These are phyloP conservation scores for Kwoniella mangroviensis DNA, from an alignment of 768 basidiomycete species.

Conservation along the genomic window DNA sequence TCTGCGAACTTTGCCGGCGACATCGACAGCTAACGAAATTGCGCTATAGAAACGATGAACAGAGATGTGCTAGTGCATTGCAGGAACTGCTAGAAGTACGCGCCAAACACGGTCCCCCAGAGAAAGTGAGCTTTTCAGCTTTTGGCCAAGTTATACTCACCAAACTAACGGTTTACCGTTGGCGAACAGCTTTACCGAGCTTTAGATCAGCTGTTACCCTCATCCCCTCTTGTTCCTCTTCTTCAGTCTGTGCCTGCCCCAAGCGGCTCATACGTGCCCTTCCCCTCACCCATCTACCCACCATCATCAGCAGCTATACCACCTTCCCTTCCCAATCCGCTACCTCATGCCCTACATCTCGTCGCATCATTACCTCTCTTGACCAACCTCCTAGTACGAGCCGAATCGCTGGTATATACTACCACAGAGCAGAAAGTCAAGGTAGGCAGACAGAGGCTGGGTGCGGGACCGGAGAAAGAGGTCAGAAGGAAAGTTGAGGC, in stretches of 20 bases:
- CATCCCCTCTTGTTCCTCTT: conserved; percentile 68
- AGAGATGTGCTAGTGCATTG: conserved; percentile 77
- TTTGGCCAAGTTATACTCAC: not conserved
- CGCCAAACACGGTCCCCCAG: conserved; percentile 66
- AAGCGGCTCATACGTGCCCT: conserved; percentile 45
- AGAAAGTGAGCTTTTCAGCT: conserved; percentile 62
- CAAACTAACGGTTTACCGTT: not conserved
- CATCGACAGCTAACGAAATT: not conserved
- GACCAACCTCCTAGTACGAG: conserved; percentile 67
- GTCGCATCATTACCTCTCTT: conserved; percentile 72
- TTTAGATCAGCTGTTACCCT: conserved; percentile 73
- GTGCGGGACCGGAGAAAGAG: conserved; percentile 57
- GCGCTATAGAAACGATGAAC: conserved; percentile 68
- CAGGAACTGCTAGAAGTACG: conserved; percentile 75
- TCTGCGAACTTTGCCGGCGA: not conserved
- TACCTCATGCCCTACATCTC: conserved; percentile 63
- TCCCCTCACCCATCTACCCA: conserved; percentile 44
- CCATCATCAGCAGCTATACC: conserved; percentile 61
- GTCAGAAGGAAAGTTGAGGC: conserved; percentile 50
- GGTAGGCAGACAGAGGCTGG: conserved; percentile 76
- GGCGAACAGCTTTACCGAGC: conserved; percentile 67
- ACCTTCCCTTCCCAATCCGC: conserved; percentile 68
- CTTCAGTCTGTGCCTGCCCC: conserved; percentile 74
- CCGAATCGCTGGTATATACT: conserved; percentile 29
- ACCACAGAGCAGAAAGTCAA: conserved; percentile 65